Evolutionary conservation across 192 early-diverging fungal species (phyloP).

Genomic region (Backusella tarrabulga): DNA sequence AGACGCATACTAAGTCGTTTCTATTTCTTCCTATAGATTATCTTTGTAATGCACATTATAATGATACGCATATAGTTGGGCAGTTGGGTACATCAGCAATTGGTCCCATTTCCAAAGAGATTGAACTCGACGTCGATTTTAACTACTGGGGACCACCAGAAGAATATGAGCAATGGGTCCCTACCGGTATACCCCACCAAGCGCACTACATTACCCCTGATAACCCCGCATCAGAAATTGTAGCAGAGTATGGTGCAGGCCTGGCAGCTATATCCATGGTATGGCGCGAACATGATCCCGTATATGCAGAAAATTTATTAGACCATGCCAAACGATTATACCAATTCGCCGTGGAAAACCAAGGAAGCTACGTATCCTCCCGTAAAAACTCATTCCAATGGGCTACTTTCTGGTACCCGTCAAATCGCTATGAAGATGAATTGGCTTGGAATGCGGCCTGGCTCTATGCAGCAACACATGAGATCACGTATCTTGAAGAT

Average conservation of each 20-base stretch:
- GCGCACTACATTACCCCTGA: slow-evolving; percentile 33
- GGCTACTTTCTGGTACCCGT: slow-evolving; percentile 47
- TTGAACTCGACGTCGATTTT: slow-evolving; percentile 47
- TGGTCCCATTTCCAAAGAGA: slow-evolving; percentile 34
- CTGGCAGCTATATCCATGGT: slow-evolving; percentile 51
- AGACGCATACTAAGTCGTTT: too few species aligned
- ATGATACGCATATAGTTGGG: slow-evolving; percentile 47
- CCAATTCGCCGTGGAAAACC: slow-evolving; percentile 37
- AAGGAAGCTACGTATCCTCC: slow-evolving; percentile 34
- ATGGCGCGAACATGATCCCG: slow-evolving; percentile 46
- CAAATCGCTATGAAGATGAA: slow-evolving; percentile 52
- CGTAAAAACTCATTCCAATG: slow-evolving; percentile 39
- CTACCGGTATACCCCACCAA: slow-evolving; percentile 32
- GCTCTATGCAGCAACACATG: slow-evolving; percentile 54
- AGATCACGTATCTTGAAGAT: slow-evolving; percentile 40
- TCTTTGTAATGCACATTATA: slow-evolving; percentile 55
- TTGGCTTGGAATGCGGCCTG: slow-evolving; percentile 57
- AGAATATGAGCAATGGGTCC: slow-evolving; percentile 45
- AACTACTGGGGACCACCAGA: slow-evolving; percentile 57
- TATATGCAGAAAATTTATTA: slow-evolving; percentile 43
- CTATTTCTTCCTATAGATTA: slow-evolving; percentile 38
- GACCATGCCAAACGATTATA: slow-evolving; percentile 49
- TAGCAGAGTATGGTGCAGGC: slow-evolving; percentile 53
- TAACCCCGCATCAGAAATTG: slow-evolving; percentile 34
- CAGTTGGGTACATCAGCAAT: slow-evolving; percentile 37